Evolutionary conservation across 208 protist genomes (phyloP), one percentile per base, ranked within the genome.

Genomic region (Porcisia hertigi): DNA sequence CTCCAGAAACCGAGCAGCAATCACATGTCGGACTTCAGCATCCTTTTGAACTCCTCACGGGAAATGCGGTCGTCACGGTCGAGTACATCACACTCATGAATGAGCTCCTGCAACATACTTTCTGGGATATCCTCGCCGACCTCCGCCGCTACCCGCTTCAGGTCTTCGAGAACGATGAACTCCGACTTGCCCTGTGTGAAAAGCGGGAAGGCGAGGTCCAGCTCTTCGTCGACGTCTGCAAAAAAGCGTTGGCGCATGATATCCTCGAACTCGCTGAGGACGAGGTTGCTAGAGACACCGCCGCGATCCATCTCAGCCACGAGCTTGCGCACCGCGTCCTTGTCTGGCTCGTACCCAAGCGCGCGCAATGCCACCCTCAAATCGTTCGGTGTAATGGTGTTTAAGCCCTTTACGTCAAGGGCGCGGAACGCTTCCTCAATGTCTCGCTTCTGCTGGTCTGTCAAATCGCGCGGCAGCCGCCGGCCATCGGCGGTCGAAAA

Each of bases 341-440:
- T 98, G 74, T 98, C 90, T 18, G 96, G 96, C 70, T 99, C 98
- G 79, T 98, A 99, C 59, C 98, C 98, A 9, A 99, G 86, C 1
- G 97, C 97, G 2, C 97, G 93, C 73, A 98, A 86, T 1, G 96
- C 94, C 25, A 99, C 96, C 77, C 98, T 99, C 47, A 99, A 81
- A 64, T 98, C 93, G 36, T 96, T 94, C 3, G 93, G 94, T 3
- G 96, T 96, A 79, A 99, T 98, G 34, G 85, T 93, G 70, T 97
- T 97, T 4, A 85, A 89, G n/a, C 95, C 92, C 25, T 99, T 96
- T 57, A 94, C 93, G 82, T 99, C 98, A 18, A 99, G 94, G 20
- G 99, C 89, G 62, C 97, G 92, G 69, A 99, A 99, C 7, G 98
- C 98, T 80, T 99, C 97, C 16, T 88, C 86, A 49, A 99, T 97